Evolutionary conservation across 2,329 filamentous ascomycete species (phyloP), one percentile per base, ranked within the genome.

Genomic region (Alternaria viburni): DNA sequence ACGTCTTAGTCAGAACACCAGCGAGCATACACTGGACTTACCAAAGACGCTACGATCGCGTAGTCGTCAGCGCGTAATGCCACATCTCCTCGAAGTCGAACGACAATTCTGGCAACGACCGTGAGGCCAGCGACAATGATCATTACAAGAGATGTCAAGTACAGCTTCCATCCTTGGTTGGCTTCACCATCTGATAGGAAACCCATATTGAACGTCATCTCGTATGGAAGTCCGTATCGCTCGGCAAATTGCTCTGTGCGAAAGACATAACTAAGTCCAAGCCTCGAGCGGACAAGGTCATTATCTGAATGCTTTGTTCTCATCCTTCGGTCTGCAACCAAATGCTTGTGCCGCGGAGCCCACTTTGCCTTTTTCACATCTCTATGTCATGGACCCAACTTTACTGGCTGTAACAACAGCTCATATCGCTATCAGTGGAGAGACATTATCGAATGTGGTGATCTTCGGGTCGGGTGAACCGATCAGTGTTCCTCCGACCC

Each of bases 391-490:
- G 28, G 10, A 9, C 32, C 13, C 5, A 15, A 11, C 32, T 32
- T 36, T 13, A 32, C 9, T 36, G 49, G 28, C 2, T 21, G 11
- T 51, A 10, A 19, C 12, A 19, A 21, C 49, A 51, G 19, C 30
- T 5, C 49, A 32, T 51, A 13, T 30, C 17, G 17, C 49, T 32
- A 4, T 19, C 19, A 36, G 13, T 36, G 49, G 17, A 17, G 28
- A 15, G 9, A 23, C 21, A 15, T 41, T 44, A 46, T 63, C 12
- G 49, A 50, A 25, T 49, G 49, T 49, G 58, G 60, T 28, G 60
- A 41, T 23, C 52, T 56, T 47, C 61, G 56, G 50, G 56, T 44
- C 28, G 56, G 23, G 11, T 43, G 60, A 32, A 64, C 45, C 44
- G 12, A 45, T 8, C 11, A 45, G 10, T 43, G 44, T n/a, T 56